Percentiles rank a stretch among this genome's conserved stretches.
Conservation (phyloP, 73 alveolate genomes). For the Symbiodinium pilosum region DNA sequence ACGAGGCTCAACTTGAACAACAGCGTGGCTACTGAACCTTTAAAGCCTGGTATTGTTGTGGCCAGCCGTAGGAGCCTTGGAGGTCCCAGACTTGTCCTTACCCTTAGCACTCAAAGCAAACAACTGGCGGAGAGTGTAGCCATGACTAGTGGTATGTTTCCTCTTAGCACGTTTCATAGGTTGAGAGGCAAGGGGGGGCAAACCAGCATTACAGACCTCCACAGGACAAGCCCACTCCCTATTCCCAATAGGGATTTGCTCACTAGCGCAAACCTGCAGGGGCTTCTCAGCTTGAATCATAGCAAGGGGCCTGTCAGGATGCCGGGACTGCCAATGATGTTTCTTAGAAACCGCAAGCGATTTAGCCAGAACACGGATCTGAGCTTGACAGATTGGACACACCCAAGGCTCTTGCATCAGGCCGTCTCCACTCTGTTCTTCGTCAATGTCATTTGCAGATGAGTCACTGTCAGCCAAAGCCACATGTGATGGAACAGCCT, state of each 20-base stretch:
- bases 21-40: neutral
- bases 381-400: neutral
- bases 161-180: neutral
- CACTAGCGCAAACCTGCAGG: neutral
- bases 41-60: neutral
- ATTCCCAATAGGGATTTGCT: neutral
- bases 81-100: no score
- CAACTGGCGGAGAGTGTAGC: no score
- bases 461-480: neutral
- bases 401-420: neutral
- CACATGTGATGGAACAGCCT: neutral
- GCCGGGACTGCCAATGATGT: neutral
- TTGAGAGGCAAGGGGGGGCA: neutral
- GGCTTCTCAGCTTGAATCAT: neutral
- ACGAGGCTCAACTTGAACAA: neutral
- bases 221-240: neutral
- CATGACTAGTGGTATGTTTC: neutral
- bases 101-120: no score
- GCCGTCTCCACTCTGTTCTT: neutral
- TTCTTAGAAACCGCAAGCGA: neutral
- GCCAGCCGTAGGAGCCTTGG: no score
- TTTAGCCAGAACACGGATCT: neutral
- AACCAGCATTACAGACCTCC: neutral
- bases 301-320: neutral
- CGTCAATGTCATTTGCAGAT: neutral